A percentile compares a stretch with the other conserved stretches of the same genome.
Conservation (phyloP, 1,139 yeast genomes). For the Protomyces lactucae-debilis region DNA sequence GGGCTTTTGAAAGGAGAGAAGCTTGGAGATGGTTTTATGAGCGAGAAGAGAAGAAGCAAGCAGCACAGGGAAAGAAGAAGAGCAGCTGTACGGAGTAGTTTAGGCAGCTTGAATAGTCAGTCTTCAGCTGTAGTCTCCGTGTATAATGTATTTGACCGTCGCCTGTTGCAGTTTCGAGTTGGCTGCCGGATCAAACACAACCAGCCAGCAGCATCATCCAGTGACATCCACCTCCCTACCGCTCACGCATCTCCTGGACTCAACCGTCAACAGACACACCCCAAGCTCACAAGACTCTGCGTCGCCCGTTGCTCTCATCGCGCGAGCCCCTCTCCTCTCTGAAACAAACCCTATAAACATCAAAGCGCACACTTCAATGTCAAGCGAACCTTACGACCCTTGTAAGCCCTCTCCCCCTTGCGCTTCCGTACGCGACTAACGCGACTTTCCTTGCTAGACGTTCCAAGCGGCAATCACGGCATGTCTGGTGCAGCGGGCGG, state of each 20-base stretch:
- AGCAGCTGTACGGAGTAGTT: not conserved
- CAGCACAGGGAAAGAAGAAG: not conserved
- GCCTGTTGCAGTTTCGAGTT: too few species aligned
- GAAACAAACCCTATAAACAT: not conserved
- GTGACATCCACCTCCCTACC: too few species aligned
- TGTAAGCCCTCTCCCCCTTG: constrained; percentile 2
- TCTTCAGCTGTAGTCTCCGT: too few species aligned
- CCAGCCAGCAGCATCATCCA: too few species aligned
- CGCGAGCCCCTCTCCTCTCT: not conserved
- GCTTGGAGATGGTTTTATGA: not conserved
- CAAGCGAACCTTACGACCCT: constrained; percentile 27
- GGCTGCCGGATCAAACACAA: too few species aligned
- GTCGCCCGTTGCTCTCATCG: not conserved
- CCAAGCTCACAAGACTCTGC: too few species aligned
- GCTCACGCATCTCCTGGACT: too few species aligned
- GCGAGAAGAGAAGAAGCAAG: not conserved
- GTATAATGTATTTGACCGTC: too few species aligned
- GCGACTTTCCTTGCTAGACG: not conserved
- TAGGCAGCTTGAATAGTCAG: too few species aligned
- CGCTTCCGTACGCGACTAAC: not conserved
- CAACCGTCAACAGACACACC: too few species aligned
- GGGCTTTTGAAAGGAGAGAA: not conserved
- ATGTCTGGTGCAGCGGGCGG: constrained; percentile 6
- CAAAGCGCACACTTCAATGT: constrained; percentile 3
- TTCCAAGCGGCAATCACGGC: not conserved